These are phyloP conservation scores for Pleurotus tuoliensis DNA, from an alignment of 768 basidiomycete genomes.

Conservation along the genomic window DNA sequence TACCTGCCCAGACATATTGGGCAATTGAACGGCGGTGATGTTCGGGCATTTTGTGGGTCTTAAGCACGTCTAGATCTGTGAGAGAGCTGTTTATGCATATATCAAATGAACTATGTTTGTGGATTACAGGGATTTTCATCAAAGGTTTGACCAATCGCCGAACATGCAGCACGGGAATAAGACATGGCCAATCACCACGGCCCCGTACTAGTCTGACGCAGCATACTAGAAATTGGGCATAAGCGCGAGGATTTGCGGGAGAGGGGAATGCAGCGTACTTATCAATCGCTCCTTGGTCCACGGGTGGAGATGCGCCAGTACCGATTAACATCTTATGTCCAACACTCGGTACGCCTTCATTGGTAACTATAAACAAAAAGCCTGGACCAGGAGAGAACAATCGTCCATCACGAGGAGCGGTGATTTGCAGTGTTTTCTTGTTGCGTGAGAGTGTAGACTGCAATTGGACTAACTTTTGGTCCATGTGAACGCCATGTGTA, in stretches of 20 bases:
- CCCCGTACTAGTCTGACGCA: not conserved
- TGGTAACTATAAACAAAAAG: conserved; percentile 29
- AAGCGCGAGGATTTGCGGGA: not conserved
- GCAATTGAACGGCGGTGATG: too few species aligned
- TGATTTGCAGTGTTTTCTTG: conserved; percentile 27
- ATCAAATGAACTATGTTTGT: too few species aligned
- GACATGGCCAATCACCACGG: too few species aligned
- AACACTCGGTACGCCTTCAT: conserved; percentile 28
- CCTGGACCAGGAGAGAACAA: conserved; percentile 40
- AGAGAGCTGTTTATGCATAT: too few species aligned
- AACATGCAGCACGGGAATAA: too few species aligned
- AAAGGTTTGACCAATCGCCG: too few species aligned
- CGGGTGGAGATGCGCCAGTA: conserved; percentile 32
- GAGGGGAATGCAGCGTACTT: not conserved
- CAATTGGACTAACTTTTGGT: conserved; percentile 33
- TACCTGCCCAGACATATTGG: too few species aligned
- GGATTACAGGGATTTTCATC: too few species aligned
- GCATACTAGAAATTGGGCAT: not conserved
- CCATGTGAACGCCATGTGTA: conserved; percentile 38
- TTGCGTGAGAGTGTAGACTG: conserved; percentile 26
- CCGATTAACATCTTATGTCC: conserved; percentile 32
- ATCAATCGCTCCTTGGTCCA: conserved; percentile 12
- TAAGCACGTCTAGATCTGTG: too few species aligned
- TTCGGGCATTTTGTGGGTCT: too few species aligned
- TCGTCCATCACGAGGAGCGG: conserved; percentile 30